phyloP scores from a whole-genome alignment of 176 grass and related monocot species.

The Miscanthus lutarioriparius region DNA sequence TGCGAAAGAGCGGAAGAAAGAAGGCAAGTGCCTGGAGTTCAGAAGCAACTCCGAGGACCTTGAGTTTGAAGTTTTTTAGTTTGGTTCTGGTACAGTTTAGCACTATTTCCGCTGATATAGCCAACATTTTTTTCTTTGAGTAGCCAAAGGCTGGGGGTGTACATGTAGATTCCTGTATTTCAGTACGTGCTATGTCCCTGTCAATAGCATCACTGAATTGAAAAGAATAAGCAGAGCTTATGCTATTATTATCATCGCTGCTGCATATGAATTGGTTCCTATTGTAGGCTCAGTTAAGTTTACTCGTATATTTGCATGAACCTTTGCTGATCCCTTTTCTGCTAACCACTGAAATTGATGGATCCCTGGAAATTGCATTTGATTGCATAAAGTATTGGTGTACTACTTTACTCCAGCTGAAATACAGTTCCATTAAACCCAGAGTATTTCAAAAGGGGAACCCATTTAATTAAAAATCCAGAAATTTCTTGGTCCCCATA shows the following conservation, averaged over 20 bases:
- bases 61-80: conserved; percentile 74
- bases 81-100: conserved; percentile 38
- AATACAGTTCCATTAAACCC: background rate
- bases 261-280: conserved; percentile 23
- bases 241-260: conserved; percentile 38
- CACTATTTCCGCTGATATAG: conserved; percentile 18
- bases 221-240: conserved; percentile 39
- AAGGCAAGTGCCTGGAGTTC: conserved; percentile 71
- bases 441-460: background rate
- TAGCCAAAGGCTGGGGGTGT: conserved; percentile 50
- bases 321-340: background rate
- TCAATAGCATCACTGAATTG: conserved; percentile 46
- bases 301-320: background rate
- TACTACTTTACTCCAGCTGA: background rate
- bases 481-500: background rate
- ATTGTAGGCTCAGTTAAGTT: background rate
- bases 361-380: background rate
- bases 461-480: background rate
- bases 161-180: conserved; percentile 59
- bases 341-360: background rate
- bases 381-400: background rate
- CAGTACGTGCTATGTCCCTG: conserved; percentile 34
- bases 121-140: conserved; percentile 41
- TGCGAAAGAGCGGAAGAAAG: conserved; percentile 46
- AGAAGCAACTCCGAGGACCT: conserved; percentile 49